Conservation (phyloP, 768 basidiomycete species). For the Leccinum boreale region DNA sequence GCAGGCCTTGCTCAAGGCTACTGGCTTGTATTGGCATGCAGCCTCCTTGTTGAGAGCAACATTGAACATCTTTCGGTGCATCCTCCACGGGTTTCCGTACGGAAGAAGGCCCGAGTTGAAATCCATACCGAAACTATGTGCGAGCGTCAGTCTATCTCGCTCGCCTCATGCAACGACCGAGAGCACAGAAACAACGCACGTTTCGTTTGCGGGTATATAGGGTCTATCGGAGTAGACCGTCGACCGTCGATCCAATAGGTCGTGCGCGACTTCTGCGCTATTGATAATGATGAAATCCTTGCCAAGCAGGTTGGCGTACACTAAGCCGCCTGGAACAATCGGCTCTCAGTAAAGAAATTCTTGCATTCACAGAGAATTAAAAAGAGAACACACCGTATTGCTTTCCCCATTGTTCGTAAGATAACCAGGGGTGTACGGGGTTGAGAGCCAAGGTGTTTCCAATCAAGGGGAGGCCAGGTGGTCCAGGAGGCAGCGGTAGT, state of each 20-base stretch:
- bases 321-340: constrained; percentile 16
- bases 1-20: constrained; percentile 16
- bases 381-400: constrained; percentile 23
- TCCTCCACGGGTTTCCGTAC: constrained; percentile 30
- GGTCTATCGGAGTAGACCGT: constrained; percentile 28
- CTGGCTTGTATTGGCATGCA: constrained; percentile 8
- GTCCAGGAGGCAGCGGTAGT: constrained; percentile 47
- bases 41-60: constrained; percentile 16
- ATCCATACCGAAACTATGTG: constrained; percentile 27
- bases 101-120: constrained; percentile 28
- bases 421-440: constrained; percentile 26
- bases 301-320: constrained; percentile 27
- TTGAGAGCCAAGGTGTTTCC: constrained; percentile 25
- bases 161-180: not conserved
- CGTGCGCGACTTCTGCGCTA: constrained; percentile 18
- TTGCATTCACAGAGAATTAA: not conserved
- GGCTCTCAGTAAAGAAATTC: not conserved
- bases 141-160: not conserved
- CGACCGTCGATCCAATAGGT: constrained; percentile 27
- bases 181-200: constrained; percentile 4
- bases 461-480: constrained; percentile 40
- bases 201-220: constrained; percentile 16
- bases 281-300: constrained; percentile 29
- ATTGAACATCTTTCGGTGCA: constrained; percentile 29
- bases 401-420: constrained; percentile 34